Percentiles rank a stretch among this genome's conserved stretches.
These are phyloP conservation scores for Epichloe hybrida DNA, from an alignment of 2,329 filamentous ascomycete genomes.

Conservation along the genomic window DNA sequence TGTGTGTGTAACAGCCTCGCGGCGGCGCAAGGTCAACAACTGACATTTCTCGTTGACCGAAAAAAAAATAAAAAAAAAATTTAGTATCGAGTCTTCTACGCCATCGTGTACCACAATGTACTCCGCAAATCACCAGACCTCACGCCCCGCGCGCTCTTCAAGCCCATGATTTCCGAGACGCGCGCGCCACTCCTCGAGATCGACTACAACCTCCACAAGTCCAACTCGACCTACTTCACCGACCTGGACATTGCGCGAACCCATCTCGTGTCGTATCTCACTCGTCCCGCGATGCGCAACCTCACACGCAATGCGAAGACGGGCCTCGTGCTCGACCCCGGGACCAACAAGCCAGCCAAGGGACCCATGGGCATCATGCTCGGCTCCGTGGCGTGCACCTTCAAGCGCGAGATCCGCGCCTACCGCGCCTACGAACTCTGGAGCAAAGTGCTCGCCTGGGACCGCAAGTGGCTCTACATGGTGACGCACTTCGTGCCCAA, in stretches of 20 bases:
- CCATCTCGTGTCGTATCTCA: constrained; percentile 60
- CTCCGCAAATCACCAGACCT: constrained; percentile 34
- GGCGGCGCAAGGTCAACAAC: background rate
- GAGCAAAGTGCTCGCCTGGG: constrained; percentile 58
- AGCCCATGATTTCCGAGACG: constrained; percentile 52
- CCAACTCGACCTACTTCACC: constrained; percentile 73
- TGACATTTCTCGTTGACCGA: background rate
- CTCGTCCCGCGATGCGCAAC: constrained; percentile 29
- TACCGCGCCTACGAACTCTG: constrained; percentile 62
- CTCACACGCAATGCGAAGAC: constrained; percentile 7
- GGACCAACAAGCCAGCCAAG: constrained; percentile 33
- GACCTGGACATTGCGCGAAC: constrained; percentile 76
- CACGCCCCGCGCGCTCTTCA: constrained; percentile 55
- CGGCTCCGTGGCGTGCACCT: constrained; percentile 60
- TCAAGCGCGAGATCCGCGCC: constrained; percentile 59
- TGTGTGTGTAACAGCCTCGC: background rate
- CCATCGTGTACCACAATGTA: constrained; percentile 40
- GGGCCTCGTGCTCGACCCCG: constrained; percentile 34
- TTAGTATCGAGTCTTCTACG: constrained; percentile 45
- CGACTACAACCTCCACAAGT: constrained; percentile 78
- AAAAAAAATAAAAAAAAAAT: too few species aligned
- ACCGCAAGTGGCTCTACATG: constrained; percentile 71
- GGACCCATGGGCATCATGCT: constrained; percentile 51
- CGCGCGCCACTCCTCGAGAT: constrained; percentile 62
- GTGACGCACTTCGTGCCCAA: constrained; percentile 59